These are phyloP conservation scores for Pterocarpus santalinus DNA, from an alignment of 306 rosid genomes.

Conservation along the genomic window DNA sequence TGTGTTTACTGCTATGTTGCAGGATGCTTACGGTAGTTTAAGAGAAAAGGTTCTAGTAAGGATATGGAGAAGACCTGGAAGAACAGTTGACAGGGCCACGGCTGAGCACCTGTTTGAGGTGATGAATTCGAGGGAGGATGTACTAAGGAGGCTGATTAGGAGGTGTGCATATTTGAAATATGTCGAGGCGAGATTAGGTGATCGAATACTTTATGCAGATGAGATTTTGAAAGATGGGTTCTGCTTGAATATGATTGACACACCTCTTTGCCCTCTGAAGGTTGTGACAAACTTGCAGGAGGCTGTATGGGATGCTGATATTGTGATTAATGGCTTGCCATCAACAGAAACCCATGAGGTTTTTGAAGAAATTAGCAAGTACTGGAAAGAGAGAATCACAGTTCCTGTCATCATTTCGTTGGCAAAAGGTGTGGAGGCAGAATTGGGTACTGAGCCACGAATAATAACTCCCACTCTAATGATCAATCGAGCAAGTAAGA, in stretches of 20 bases:
- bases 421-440: conserved; percentile 79
- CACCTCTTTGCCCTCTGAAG: too few relatives aligned
- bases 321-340: conserved; percentile 72
- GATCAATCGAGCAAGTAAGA: conserved; percentile 71
- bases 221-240: conserved; percentile 61
- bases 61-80: conserved; percentile 74
- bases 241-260: too few relatives aligned
- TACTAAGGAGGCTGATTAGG: conserved; percentile 70
- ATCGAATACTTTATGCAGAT: conserved; percentile 66
- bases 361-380: conserved; percentile 63
- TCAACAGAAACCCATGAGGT: conserved; percentile 68
- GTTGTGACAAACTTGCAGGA: too few relatives aligned
- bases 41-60: conserved; percentile 65
- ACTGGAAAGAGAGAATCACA: conserved; percentile 72
- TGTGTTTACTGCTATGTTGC: conserved; percentile 70
- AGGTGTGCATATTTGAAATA: conserved; percentile 75
- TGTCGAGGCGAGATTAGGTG: conserved; percentile 74
- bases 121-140: conserved; percentile 75
- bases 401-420: conserved; percentile 66
- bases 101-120: conserved; percentile 75
- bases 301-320: conserved; percentile 52
- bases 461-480: conserved; percentile 74
- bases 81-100: conserved; percentile 66
- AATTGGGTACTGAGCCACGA: conserved; percentile 65
- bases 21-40: conserved; percentile 65